Conservation (phyloP, 441 rosid genomes). For the Theobroma grandiflorum region DNA sequence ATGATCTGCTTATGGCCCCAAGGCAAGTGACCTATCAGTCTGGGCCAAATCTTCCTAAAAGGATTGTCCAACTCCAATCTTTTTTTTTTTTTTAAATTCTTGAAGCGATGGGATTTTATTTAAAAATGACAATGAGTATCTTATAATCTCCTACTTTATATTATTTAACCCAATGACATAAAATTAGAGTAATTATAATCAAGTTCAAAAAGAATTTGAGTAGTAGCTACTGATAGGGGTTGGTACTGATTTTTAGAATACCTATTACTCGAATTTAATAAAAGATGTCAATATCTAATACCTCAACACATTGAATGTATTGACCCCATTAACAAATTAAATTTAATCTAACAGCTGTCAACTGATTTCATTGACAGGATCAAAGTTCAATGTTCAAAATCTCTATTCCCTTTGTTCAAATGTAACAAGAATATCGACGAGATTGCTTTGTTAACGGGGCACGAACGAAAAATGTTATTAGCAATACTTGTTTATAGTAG, state of each 20-base stretch:
- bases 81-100: neutral
- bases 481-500: neutral
- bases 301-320: slow-evolving; percentile 31
- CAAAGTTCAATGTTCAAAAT: neutral
- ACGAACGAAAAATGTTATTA: neutral
- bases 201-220: too few species aligned
- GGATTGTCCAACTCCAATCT: neutral
- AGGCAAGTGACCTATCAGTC: neutral
- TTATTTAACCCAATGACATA: too few species aligned
- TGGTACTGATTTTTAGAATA: too few species aligned
- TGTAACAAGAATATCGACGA: neutral
- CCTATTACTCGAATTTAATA: too few species aligned
- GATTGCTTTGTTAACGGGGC: neutral
- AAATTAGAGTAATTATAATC: too few species aligned
- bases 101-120: too few species aligned
- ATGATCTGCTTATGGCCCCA: too few species aligned
- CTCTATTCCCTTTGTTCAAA: neutral
- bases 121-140: too few species aligned
- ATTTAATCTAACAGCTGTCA: neutral
- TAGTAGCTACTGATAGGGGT: too few species aligned
- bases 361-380: neutral
- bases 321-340: neutral
- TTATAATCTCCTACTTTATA: too few species aligned
- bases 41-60: neutral
- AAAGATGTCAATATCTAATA: slow-evolving; percentile 17